Evolutionary conservation across 2,329 filamentous ascomycete species (phyloP), one percentile per base, ranked within the genome.

Genomic region (Emergomyces orientalis): DNA sequence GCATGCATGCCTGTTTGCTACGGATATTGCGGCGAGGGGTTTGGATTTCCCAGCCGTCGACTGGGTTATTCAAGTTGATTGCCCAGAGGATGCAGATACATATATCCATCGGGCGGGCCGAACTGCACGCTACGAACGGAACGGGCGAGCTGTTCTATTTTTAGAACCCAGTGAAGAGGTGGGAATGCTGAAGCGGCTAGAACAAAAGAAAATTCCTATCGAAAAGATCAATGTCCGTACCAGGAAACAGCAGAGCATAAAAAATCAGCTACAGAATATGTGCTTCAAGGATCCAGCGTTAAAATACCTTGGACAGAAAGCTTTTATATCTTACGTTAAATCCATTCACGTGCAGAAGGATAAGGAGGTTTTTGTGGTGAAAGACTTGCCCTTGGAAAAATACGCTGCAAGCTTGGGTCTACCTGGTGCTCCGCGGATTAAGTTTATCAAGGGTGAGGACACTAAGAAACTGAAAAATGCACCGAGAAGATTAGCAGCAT

Each of bases 21-120:
- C 94, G 0, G 94, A 99, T 72, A 91, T 99, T 6, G 91, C 95
- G 3, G 94, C 94, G 0, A 85, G 94, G 74, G 94, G 94, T 66
- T 84, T 99, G 14, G 94, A 99, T 74, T 97, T 99, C 72, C 94
- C 94, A 0, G 88, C 91, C 2, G 94, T 99, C 0, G 94, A 99
- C 74, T 99, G 94, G 89, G 94, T 99, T 5, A 91, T 99, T n/a
- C 94, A 99, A 73, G 83, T 90, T n/a, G 94, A 99, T 74, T 96
- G 90, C 68, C 94, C 94, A 0, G 94, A 99, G 75, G 93, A 99
- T 74, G 89, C 90, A 3, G 94, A 97, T 71, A 99, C 94, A 0
- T 99, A 99, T 71, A 97, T 99, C 68, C 94, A 99, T 76, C 86
- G 94, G 64, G 93, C 97, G 4, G 94, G 94, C 1, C 86, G 94